Evolutionary conservation across 345 rosid genomes (phyloP), one percentile per base, ranked within the genome.

Genomic region (Rhizophora mangle): DNA sequence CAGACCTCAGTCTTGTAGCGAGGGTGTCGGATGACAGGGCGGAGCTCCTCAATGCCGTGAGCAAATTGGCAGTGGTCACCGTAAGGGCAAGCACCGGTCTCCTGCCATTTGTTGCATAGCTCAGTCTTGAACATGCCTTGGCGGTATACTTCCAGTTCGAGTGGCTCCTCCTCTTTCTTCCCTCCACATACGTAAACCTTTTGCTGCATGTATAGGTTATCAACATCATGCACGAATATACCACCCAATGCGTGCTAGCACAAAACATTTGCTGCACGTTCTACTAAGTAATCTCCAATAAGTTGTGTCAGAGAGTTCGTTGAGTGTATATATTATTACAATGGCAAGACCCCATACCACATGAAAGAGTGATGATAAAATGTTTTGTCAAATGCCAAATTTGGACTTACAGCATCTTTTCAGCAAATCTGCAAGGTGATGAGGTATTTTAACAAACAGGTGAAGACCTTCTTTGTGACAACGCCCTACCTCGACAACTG

Each of bases 31-130:
- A 95, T 87, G 5, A 90, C 91, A 0, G 97, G 93, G 63, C 95
- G 93, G 30, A 95, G 88, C 84, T 95, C 97, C 11, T 80, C 65
- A 54, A 95, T 78, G 3, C 97, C 97, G 59, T 92, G 99, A 30
- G 99, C 99, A 59, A 92, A 95, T 68, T 87, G 96, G 75, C 96
- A 95, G 71, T 83, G 78, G 26, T 84, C 83, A 6, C 85, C 89
- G 64, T 92, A 90, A 6, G 91, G 90, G 62, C 98, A 92, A 19
- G 82, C 60, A 19, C 97, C 94, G 0, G 89, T 92, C 84, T 90
- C 89, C 78, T 95, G 91, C 99, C 99, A 95, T 68, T 92, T 95
- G 86, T 95, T 89, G 85, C 98, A 92, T 1, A 95, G 85, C 83
- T 95, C 98, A 39, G 98, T 95, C 85, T 90, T 92, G 70, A 65